Evolutionary conservation across 2,329 filamentous ascomycete species (phyloP).

Genomic region (Cyanodermella asteris): DNA sequence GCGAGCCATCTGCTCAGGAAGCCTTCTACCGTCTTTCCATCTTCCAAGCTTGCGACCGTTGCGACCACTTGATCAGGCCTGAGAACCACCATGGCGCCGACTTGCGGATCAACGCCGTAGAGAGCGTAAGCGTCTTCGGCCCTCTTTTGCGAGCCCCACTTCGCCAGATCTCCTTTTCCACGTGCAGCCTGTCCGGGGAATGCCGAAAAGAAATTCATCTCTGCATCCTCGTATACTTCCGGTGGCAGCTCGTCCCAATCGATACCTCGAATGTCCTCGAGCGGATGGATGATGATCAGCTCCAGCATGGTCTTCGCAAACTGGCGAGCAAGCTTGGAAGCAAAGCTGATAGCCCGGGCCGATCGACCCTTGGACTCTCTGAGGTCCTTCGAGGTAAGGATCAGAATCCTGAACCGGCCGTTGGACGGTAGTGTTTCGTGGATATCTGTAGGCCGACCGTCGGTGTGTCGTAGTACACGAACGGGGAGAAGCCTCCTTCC

Average conservation of each 20-base stretch:
- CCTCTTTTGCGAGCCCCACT: constrained; percentile 3
- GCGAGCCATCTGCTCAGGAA: too few species aligned
- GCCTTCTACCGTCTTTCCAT: not conserved
- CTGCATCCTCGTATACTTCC: constrained; percentile 14
- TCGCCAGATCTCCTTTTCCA: constrained; percentile 1
- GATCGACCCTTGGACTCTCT: constrained; percentile 13
- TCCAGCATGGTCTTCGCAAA: constrained; percentile 14
- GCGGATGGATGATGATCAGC: constrained; percentile 16
- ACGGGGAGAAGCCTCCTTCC: constrained; percentile 16
- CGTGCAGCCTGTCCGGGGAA: constrained; percentile 2
- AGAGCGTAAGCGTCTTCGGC: constrained; percentile 6
- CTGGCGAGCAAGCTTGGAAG: constrained; percentile 10
- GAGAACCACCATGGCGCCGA: constrained; percentile 15
- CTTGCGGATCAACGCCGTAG: constrained; percentile 14
- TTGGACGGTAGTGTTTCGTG: constrained; percentile 18
- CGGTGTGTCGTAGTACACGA: constrained; percentile 15
- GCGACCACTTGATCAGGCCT: constrained; percentile 15
- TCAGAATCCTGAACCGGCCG: constrained; percentile 17
- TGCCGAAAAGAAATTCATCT: constrained; percentile 10
- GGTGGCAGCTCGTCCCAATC: constrained; percentile 14
- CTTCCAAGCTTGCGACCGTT: constrained; percentile 3
- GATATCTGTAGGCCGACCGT: constrained; percentile 15
- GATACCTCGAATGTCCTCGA: constrained; percentile 10
- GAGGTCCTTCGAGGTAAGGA: constrained; percentile 15
- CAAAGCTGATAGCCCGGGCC: constrained; percentile 8